A percentile compares a stretch with the other conserved stretches of the same genome.
Evolutionary conservation across 805 yeast genomes (phyloP).

Genomic region (Jamesozyma piceae): DNA sequence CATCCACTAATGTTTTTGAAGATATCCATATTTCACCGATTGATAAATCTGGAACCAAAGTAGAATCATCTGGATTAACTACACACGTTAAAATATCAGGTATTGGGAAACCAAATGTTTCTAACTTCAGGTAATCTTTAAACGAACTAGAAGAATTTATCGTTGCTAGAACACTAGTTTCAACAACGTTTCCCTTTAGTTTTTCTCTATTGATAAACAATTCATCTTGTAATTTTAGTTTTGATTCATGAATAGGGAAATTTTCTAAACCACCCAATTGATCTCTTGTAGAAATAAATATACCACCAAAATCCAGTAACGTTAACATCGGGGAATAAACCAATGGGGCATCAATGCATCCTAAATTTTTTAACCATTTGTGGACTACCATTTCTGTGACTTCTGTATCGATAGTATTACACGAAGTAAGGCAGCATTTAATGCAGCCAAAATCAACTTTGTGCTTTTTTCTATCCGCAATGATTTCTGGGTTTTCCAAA

Average conservation of each 20-base stretch:
- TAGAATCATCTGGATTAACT: conserved; percentile 85
- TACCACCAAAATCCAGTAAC: conserved; percentile 89
- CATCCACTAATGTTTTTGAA: conserved; percentile 72
- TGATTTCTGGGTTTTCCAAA: conserved; percentile 77
- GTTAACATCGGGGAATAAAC: conserved; percentile 86
- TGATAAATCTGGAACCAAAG: conserved; percentile 62
- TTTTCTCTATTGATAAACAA: conserved; percentile 29
- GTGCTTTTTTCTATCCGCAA: conserved; percentile 68
- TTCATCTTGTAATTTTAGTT: conserved; percentile 27
- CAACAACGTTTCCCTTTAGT: conserved; percentile 27
- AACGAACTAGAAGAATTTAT: conserved; percentile 27
- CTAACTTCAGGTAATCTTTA: conserved; percentile 55
- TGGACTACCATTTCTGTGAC: conserved; percentile 81
- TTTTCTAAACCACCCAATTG: conserved; percentile 46
- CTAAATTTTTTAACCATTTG: conserved; percentile 84
- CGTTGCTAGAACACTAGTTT: conserved; percentile 27
- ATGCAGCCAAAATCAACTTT: conserved; percentile 71
- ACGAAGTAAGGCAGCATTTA: conserved; percentile 83
- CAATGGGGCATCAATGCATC: conserved; percentile 64
- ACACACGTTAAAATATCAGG: conserved; percentile 92
- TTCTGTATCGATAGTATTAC: conserved; percentile 86
- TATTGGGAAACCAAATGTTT: conserved; percentile 88
- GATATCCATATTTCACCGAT: conserved; percentile 99
- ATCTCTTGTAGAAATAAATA: conserved; percentile 84
- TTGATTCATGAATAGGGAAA: conserved; percentile 25